Evolutionary conservation across 495 filamentous ascomycete species (phyloP).

Genomic region (Talaromyces stipitatus): DNA sequence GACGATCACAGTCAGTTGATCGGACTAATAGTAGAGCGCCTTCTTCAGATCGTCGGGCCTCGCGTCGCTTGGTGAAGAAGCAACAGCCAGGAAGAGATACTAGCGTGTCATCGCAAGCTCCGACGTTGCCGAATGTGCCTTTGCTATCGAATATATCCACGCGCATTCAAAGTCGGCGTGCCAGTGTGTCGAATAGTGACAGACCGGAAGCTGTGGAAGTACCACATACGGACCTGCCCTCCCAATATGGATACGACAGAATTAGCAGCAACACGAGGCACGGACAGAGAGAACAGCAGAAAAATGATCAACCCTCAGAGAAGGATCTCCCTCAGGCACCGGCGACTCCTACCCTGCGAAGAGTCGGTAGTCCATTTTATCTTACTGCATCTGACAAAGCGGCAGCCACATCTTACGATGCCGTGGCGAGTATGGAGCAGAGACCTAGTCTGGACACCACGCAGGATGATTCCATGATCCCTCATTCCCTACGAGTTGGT

Average conservation of each 20-base stretch:
- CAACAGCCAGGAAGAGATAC: background rate
- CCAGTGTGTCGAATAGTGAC: background rate
- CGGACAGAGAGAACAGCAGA: background rate
- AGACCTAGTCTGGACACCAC: background rate
- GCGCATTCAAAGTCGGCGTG: conserved; percentile 1
- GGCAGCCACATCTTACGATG: background rate
- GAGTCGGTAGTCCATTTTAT: background rate
- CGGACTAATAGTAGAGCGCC: background rate
- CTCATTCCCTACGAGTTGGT: background rate
- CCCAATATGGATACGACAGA: background rate
- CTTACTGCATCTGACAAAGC: background rate
- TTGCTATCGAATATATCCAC: conserved; percentile 1
- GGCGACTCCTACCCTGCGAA: background rate
- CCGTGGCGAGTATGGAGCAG: background rate
- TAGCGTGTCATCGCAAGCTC: background rate
- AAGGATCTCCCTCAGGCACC: background rate
- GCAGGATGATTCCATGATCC: background rate
- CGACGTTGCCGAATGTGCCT: background rate
- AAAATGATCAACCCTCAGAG: background rate
- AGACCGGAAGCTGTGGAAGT: background rate
- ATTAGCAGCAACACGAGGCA: background rate
- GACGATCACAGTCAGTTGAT: conserved; percentile 4
- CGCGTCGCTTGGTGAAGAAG: conserved; percentile 2
- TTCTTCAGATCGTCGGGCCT: background rate
- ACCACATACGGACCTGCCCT: background rate